Evolutionary conservation across 176 grass and related monocot genomes (phyloP), one percentile per base, ranked within the genome.

Genomic region (Rhynchospora pubera): DNA sequence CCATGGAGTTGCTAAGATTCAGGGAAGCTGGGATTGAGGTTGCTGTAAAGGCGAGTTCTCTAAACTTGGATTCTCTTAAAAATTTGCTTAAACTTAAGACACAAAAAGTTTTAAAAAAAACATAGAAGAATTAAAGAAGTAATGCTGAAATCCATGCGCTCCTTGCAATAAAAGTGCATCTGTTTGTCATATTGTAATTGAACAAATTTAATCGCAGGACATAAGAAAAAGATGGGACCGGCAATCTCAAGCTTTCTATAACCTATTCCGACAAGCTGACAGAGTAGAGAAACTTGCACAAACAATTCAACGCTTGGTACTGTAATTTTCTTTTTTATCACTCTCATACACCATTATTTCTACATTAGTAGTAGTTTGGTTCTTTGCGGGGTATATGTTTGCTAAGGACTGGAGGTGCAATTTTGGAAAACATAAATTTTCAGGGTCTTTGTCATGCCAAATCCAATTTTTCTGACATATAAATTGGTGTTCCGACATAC

Each of bases 1-100:
- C 96, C 16, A 58, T 87, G 89, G 96, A 98, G 57, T 85, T 98
- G 75, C 87, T 98, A 62, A 94, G 82, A 82, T 98, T 98, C 89
- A 91, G 91, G 79, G 96, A 98, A 90, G 96, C 89, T 87, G 96
- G 96, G 75, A 26, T 98, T 88, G 96, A 98, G 93, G 84, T 98
- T 73, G 75, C 88, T 88, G 84, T 94, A 10, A 98, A 98, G 96
- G 96, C 59, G 93, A 85, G 87, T 76, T 66, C 78, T 77, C 59
- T 83, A 26, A 19, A 86, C 86, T 68, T 34, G 28, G 82, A 19
- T 71, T 48, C 45, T 72, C 9, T 4, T 28, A 53, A 52, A 60
- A 26, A 10, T 75, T 10, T 74, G 19, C 39, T 28, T 69, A 28
- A 28, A 45, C 19, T 69, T 69, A 69, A 39, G 6, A 69, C 7